Base-by-base conservation (phyloP, 2,329 filamentous ascomycete genomes). In the Penicillium oxalicum region DNA sequence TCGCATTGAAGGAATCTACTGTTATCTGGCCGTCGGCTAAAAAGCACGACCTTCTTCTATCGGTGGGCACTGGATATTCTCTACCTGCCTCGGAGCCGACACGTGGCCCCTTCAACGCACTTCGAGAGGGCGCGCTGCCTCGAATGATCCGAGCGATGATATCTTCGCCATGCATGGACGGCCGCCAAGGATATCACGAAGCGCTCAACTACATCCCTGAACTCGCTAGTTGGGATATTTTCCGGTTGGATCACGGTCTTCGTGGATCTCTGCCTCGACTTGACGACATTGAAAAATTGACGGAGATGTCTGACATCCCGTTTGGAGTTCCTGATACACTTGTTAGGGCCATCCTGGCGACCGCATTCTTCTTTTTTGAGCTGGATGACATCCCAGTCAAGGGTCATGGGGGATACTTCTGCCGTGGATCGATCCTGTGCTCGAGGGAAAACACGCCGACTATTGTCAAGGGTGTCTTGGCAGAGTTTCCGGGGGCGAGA, bases 151-250 rank as follows among this genome's bases (percentile, higher is more conserved):
- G 55, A 38, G 53, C 58, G 9, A 49, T 45, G 9, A 40, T 56
- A 43, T 51, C 51, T 9, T 61, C 57, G 3, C 58, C 56, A 9
- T 55, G 35, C 12, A 52, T 60, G 49, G 57, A 61, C 45, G 55
- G 55, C 3, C 44, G 50, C 25, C 49, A 53, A 32, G 50, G 50
- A 1, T 53, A 50, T 32, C 32, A n/a, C 32, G 53, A 56, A 26
- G 53, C 53, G 3, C 43, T 53, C 1, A 56, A 56, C 32, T 53
- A 46, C 48, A 6, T 56, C 13, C 44, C 49, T 5, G 7, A 33
- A 26, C 33, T 11, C 24, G 26, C 45, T 9, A 34, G 41, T 11
- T 12, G 40, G 1, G 35, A 51, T 12, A 44, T 53, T 8, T 42
- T 47, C 24, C 44, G 51, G 6, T 36, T 56, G 4, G 29, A 56